Evolutionary conservation across 495 filamentous ascomycete genomes (phyloP).

Genomic region (Evansstolkia leycettana): DNA sequence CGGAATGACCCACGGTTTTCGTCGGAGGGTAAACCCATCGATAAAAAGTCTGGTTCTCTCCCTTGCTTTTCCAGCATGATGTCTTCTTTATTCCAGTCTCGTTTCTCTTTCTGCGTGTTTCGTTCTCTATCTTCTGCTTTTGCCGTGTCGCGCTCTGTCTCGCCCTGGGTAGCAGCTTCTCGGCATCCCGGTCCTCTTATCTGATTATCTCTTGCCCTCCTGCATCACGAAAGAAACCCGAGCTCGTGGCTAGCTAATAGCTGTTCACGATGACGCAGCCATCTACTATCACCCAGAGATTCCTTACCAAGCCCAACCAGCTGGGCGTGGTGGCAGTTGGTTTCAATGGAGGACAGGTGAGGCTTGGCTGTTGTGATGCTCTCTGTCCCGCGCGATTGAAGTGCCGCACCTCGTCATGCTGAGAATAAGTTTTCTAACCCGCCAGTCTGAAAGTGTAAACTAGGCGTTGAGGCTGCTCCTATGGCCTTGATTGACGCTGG

Average conservation of each 20-base stretch:
- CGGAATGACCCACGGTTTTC: constrained; percentile 7
- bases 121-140: neutral
- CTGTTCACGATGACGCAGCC: constrained; percentile 49
- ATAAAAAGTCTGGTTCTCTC: constrained; percentile 6
- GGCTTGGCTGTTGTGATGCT: constrained; percentile 5
- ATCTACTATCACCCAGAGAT: constrained; percentile 65
- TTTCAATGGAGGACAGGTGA: constrained; percentile 93
- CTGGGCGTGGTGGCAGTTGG: constrained; percentile 90
- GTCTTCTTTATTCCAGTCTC: neutral
- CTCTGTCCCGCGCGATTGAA: no score
- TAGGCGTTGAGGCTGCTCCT: constrained; percentile 85
- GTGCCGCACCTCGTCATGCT: no score
- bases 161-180: no score
- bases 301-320: constrained; percentile 64
- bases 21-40: constrained; percentile 8
- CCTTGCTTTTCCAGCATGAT: neutral
- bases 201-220: neutral
- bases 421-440: no score
- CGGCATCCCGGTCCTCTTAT: neutral
- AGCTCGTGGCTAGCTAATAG: constrained; percentile 2
- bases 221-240: neutral
- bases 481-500: constrained; percentile 83
- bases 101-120: neutral
- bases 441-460: constrained; percentile 52
- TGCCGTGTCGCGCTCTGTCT: no score